Base-by-base conservation (phyloP, 495 filamentous ascomycete species). In the Patellaria atrata region DNA sequence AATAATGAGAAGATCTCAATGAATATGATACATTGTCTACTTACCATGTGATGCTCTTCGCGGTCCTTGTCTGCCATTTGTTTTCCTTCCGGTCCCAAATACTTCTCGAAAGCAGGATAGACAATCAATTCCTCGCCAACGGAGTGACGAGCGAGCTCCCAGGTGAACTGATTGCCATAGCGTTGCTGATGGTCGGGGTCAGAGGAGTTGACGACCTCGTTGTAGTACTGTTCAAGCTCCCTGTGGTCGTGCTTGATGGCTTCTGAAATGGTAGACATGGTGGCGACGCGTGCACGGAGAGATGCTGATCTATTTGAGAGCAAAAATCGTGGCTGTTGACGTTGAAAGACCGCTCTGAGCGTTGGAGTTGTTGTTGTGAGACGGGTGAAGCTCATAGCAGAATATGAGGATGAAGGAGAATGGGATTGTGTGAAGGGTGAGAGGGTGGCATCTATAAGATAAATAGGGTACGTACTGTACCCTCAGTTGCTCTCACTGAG, bases 61-160 rank as follows among this genome's bases (percentile, higher is more conserved):
- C 74, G 63, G 43, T 79, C 71, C 35, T 70, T 71, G 15, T 77
- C 60, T 0, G 71, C 70, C 45, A 77, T 58, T 0, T 48, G 38
- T 11, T 52, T 27, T 11, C 67, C 77, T 50, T 57, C 41, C n/a
- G 59, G 41, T n/a, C 61, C 55, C 0, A 77, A 32, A 30, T 73
- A 36, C 43, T 71, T 70, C 44, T 79, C 77, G 5, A 81, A 63
- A 0, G 64, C 64, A 1, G 77, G 78, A 51, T 81, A 82, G 11
- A 82, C 61, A 22, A 79, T 67, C 2, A 83, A 52, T 56, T 82
- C 79, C 51, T 82, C 73, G 34, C 60, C 70, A 37, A 80, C 58
- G 0, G 67, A 65, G 46, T 79, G 70, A 6, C 76, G 67, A 8
- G 79, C 71, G 3, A 83, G 56, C 44, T 75, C 73, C 79, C 77